A percentile compares a stretch with the other conserved stretches of the same genome.
These are phyloP conservation scores for Alternaria sp. DNA, from an alignment of 2,329 filamentous ascomycete genomes.

Conservation along the genomic window DNA sequence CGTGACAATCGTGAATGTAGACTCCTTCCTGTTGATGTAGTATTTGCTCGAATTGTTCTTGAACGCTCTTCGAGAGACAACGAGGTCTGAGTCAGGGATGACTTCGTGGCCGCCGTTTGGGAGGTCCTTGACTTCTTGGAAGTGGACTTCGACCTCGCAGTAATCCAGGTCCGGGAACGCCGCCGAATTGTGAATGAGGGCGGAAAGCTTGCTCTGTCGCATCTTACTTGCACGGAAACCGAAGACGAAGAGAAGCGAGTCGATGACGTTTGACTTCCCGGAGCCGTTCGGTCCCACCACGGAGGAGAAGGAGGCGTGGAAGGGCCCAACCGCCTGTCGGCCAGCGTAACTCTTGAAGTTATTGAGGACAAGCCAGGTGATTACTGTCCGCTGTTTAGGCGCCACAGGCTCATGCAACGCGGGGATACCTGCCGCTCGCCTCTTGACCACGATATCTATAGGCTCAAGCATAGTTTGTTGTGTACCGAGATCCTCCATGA, in stretches of 20 bases:
- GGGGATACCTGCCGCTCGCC: constrained; percentile 68
- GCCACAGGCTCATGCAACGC: constrained; percentile 74
- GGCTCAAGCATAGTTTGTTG: constrained; percentile 81
- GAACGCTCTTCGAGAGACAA: constrained; percentile 92
- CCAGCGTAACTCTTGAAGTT: constrained; percentile 99
- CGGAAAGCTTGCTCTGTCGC: constrained; percentile 97
- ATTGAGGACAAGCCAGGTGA: constrained; percentile 87
- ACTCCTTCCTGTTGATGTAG: constrained; percentile 89
- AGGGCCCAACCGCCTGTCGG: constrained; percentile 91
- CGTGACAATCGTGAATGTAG: constrained; percentile 91
- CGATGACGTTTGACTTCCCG: constrained; percentile 98
- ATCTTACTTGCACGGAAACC: constrained; percentile 99
- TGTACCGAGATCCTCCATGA: constrained; percentile 73
- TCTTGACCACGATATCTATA: constrained; percentile 92
- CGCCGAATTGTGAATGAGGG: constrained; percentile 95
- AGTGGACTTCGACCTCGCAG: constrained; percentile 96
- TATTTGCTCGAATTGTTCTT: constrained; percentile 99
- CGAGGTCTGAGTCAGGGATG: constrained; percentile 80
- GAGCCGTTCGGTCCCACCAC: constrained; percentile 98
- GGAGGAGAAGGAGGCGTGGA: constrained; percentile 95
- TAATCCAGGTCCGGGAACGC: constrained; percentile 82
- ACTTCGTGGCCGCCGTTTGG: constrained; percentile 76
- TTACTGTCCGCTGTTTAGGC: constrained; percentile 86
- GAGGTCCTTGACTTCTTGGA: constrained; percentile 91
- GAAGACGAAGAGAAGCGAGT: constrained; percentile 97